Evolutionary conservation across 306 rosid species (phyloP).

Genomic region (Benincasa hispida): DNA sequence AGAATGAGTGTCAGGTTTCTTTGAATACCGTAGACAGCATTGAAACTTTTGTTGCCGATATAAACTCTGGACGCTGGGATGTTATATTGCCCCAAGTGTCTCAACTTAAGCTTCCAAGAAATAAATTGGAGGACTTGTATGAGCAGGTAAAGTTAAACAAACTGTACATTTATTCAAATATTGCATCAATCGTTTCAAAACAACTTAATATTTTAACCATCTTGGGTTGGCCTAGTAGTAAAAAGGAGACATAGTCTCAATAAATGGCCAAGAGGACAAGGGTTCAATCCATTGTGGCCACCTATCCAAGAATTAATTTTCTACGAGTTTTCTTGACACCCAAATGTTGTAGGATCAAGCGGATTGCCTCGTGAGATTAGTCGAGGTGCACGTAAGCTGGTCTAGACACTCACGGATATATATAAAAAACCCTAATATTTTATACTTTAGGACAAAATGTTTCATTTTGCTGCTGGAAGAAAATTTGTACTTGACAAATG

Average conservation of each 20-base stretch:
- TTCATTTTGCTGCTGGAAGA: neutral
- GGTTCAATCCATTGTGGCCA: too few species aligned
- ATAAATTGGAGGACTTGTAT: slow-evolving; percentile 90
- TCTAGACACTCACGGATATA: too few species aligned
- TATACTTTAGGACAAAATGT: neutral
- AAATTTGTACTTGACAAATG: neutral
- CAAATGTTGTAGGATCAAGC: too few species aligned
- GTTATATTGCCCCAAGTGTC: slow-evolving; percentile 89
- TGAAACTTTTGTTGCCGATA: slow-evolving; percentile 84
- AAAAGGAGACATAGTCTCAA: too few species aligned
- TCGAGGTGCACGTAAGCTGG: too few species aligned
- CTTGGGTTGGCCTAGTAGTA: too few species aligned
- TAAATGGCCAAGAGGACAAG: too few species aligned
- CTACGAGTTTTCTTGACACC: too few species aligned
- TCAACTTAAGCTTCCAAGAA: slow-evolving; percentile 92
- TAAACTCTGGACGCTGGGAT: slow-evolving; percentile 96
- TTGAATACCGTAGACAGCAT: slow-evolving; percentile 92
- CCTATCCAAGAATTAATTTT: too few species aligned
- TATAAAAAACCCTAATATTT: too few species aligned
- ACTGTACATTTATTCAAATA: neutral
- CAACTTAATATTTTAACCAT: too few species aligned
- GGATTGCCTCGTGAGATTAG: too few species aligned
- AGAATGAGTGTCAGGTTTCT: slow-evolving; percentile 96
- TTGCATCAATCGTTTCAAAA: neutral
- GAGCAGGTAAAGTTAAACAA: slow-evolving; percentile 51